A percentile compares a stretch with the other conserved stretches of the same genome.
Conservation (phyloP, 2,329 filamentous ascomycete species). For the Hymenoscyphus fructigenus region DNA sequence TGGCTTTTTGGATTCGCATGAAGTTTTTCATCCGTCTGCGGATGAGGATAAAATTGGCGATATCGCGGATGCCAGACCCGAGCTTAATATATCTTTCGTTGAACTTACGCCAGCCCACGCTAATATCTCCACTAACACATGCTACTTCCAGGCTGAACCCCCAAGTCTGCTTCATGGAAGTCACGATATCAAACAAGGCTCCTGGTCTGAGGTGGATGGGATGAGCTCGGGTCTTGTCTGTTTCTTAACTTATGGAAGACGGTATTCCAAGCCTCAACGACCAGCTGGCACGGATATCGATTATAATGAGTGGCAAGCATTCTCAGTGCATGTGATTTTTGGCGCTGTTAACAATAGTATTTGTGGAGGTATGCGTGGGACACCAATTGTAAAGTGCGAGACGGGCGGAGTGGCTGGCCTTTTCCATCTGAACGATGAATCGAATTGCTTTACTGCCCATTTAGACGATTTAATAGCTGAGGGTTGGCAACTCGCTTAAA, state of each 20-base stretch:
- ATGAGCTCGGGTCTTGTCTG: constrained; percentile 23
- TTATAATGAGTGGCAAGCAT: constrained; percentile 17
- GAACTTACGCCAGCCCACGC: neutral
- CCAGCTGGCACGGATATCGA: constrained; percentile 18
- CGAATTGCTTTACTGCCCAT: constrained; percentile 19
- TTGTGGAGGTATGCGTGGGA: constrained; percentile 20
- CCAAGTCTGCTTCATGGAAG: constrained; percentile 18
- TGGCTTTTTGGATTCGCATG: no score
- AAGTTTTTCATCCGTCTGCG: no score
- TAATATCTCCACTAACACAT: constrained; percentile 18
- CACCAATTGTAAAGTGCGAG: constrained; percentile 21
- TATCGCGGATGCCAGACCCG: no score
- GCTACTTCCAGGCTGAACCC: constrained; percentile 21
- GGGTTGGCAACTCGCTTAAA: constrained; percentile 21
- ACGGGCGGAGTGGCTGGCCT: constrained; percentile 18
- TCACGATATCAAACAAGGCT: constrained; percentile 17
- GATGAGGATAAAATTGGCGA: no score
- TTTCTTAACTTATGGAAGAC: constrained; percentile 18
- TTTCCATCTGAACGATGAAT: constrained; percentile 19
- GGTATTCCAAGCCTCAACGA: constrained; percentile 17
- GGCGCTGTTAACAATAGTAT: constrained; percentile 20
- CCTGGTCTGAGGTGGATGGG: constrained; percentile 24
- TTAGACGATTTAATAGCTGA: constrained; percentile 21
- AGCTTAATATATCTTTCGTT: no score
- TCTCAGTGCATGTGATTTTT: constrained; percentile 20